Evolutionary conservation across 768 basidiomycete genomes (phyloP).

Genomic region (Psilocybe azurescens): DNA sequence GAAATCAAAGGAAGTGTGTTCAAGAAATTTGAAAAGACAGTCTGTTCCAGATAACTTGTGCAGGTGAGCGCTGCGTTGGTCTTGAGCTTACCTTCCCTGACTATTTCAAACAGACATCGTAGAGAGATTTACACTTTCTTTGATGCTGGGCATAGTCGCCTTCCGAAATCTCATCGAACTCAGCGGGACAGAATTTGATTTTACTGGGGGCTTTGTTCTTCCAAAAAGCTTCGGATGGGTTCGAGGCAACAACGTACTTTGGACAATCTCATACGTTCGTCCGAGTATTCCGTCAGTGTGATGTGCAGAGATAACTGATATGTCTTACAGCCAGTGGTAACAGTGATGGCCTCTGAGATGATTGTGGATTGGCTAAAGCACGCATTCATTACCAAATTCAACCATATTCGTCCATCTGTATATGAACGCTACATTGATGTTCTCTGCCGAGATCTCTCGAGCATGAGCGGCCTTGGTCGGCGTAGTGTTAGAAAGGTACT

Average conservation of each 20-base stretch:
- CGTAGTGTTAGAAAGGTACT: slow-evolving; percentile 72
- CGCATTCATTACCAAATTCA: slow-evolving; percentile 99
- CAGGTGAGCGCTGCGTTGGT: slow-evolving; percentile 56
- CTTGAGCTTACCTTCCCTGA: background rate
- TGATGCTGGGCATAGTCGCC: slow-evolving; percentile 93
- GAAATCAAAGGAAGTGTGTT: slow-evolving; percentile 99
- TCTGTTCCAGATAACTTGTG: slow-evolving; percentile 97
- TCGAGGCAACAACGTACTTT: slow-evolving; percentile 75
- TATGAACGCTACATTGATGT: slow-evolving; percentile 97
- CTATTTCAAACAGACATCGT: slow-evolving; percentile 78
- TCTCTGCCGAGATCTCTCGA: slow-evolving; percentile 89
- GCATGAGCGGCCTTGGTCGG: slow-evolving; percentile 73
- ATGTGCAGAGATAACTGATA: background rate
- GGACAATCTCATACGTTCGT: slow-evolving; percentile 90
- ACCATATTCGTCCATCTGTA: slow-evolving; percentile 94
- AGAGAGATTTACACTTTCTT: slow-evolving; percentile 88
- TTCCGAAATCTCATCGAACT: slow-evolving; percentile 96
- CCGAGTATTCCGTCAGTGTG: background rate
- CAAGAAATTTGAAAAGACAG: slow-evolving; percentile 99
- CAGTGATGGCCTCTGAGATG: slow-evolving; percentile 91
- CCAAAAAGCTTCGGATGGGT: slow-evolving; percentile 89
- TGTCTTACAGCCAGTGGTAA: slow-evolving; percentile 77
- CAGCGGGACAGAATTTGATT: slow-evolving; percentile 87
- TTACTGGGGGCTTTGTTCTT: slow-evolving; percentile 71
- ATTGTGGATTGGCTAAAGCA: slow-evolving; percentile 99